Conservation (phyloP, 306 rosid species). For the Quercus bicolor region DNA sequence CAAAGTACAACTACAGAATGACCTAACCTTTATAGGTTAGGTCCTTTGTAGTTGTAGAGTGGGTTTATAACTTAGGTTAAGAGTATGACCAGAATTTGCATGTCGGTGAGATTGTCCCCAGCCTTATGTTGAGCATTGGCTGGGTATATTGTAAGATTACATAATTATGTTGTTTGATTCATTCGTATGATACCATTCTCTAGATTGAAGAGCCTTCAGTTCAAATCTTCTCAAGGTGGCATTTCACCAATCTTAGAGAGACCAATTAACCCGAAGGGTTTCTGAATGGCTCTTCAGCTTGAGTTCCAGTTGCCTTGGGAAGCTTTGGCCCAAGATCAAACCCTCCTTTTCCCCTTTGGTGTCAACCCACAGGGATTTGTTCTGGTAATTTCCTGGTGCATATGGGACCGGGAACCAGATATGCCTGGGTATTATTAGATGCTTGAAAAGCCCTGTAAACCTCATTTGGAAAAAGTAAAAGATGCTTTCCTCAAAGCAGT, state of each 20-base stretch:
- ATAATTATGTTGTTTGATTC: slow-evolving; percentile 14
- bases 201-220: slow-evolving; percentile 5
- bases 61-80: neutral
- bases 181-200: slow-evolving; percentile 6
- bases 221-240: neutral
- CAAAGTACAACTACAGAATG: too few relatives aligned
- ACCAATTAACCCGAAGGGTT: neutral
- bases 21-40: too few relatives aligned
- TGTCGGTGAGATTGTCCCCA: neutral
- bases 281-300: neutral
- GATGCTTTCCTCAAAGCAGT: neutral
- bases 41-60: too few relatives aligned
- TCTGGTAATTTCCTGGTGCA: neutral
- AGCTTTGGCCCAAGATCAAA: neutral
- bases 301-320: neutral
- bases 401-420: neutral
- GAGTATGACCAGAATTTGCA: slow-evolving; percentile 1
- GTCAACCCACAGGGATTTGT: neutral
- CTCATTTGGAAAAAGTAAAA: neutral
- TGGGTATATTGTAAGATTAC: neutral
- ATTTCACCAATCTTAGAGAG: neutral
- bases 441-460: neutral
- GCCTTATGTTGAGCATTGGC: neutral
- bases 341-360: neutral
- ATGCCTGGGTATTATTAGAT: neutral